phyloP scores from a whole-genome alignment of 2,329 filamentous ascomycete genomes.

The Fusarium secorum region DNA sequence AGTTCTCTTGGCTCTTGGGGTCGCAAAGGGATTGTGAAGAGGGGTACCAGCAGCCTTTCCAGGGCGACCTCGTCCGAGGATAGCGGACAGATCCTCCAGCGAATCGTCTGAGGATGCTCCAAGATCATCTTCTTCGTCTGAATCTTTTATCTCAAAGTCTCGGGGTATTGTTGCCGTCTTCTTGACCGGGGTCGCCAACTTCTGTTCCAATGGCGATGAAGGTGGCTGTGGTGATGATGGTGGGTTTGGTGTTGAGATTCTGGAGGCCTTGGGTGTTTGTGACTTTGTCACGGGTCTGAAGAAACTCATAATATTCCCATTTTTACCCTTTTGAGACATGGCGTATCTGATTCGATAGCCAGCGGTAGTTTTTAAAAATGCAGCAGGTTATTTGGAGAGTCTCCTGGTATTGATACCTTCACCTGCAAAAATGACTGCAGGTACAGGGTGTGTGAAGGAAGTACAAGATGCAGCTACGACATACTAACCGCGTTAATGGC shows the following conservation, averaged over 20 bases:
- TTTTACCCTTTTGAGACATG: conserved; percentile 41
- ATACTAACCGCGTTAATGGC: conserved; percentile 28
- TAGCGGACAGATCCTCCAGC: conserved; percentile 57
- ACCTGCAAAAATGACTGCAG: not conserved
- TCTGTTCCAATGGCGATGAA: conserved; percentile 40
- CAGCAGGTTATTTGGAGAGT: not conserved
- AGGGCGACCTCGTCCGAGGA: conserved; percentile 43
- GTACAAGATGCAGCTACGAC: conserved; percentile 1
- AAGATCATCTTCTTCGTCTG: conserved; percentile 74
- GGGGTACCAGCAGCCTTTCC: conserved; percentile 25
- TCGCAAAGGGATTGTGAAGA: conserved; percentile 44
- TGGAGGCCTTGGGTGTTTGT: conserved; percentile 10
- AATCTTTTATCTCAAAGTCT: conserved; percentile 70
- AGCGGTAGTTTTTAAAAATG: not conserved
- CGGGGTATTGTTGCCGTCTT: conserved; percentile 48
- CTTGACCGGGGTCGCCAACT: conserved; percentile 39
- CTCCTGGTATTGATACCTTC: not conserved
- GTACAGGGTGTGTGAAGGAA: conserved; percentile 12
- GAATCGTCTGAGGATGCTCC: conserved; percentile 64
- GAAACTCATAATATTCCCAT: conserved; percentile 50
- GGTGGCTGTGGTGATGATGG: conserved; percentile 34
- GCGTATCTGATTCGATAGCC: not conserved
- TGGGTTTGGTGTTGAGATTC: conserved; percentile 7
- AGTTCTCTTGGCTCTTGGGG: conserved; percentile 59
- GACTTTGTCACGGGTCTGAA: conserved; percentile 46